Conservation (phyloP, 495 filamentous ascomycete species). For the Paragyromitra xinjiangensis region DNA sequence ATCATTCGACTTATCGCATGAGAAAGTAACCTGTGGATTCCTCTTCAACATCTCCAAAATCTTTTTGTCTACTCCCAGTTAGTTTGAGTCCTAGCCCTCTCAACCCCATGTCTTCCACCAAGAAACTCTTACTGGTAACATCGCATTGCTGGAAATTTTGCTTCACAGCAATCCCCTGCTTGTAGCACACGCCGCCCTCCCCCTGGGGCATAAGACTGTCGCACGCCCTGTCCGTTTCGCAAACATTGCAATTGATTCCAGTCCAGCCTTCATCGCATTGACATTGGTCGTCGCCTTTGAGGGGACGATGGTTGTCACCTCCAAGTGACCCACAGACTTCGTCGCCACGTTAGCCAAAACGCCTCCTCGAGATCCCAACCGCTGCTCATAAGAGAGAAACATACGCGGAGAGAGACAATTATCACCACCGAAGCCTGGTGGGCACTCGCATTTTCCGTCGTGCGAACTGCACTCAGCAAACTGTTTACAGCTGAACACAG, state of each 20-base stretch:
- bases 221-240: conserved; percentile 81
- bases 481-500: conserved; percentile 87
- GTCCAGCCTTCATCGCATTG: conserved; percentile 93
- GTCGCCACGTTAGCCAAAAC: conserved; percentile 46
- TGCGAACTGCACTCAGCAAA: conserved; percentile 84
- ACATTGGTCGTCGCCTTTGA: conserved; percentile 73
- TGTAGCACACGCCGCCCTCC: conserved; percentile 86
- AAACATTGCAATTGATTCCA: conserved; percentile 99
- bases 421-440: conserved; percentile 88
- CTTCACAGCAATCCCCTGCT: conserved; percentile 85
- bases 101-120: not conserved
- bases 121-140: conserved; percentile 75
- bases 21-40: conserved; percentile 92
- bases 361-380: not conserved
- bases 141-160: conserved; percentile 98
- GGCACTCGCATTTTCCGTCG: conserved; percentile 90
- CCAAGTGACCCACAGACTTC: conserved; percentile 85
- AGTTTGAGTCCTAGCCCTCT: not conserved
- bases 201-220: conserved; percentile 81
- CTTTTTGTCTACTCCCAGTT: conserved; percentile 63
- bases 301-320: conserved; percentile 75
- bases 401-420: conserved; percentile 83
- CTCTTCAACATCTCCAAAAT: conserved; percentile 86
- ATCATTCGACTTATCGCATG: conserved; percentile 75
- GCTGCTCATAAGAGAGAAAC: conserved; percentile 25